Percentiles rank a stretch among this genome's conserved stretches.
Conservation (phyloP, 202 grass and related monocot genomes). For the Panicum hallii region DNA sequence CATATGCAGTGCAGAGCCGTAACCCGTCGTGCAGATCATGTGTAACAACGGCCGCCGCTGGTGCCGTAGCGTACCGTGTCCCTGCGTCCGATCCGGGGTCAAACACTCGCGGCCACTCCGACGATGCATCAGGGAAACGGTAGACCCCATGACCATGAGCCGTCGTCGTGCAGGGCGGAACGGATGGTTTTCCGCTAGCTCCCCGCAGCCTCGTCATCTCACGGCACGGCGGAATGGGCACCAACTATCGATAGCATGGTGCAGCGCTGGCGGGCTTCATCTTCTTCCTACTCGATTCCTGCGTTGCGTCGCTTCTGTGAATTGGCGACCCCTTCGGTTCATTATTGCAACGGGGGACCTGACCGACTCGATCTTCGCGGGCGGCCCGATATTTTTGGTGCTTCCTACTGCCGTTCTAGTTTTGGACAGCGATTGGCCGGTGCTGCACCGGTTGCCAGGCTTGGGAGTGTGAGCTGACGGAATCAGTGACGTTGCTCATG, state of each 20-base stretch:
- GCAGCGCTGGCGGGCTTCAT: too few relatives aligned
- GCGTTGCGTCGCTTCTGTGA: not conserved
- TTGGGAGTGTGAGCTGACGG: not conserved
- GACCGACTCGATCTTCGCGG: too few relatives aligned
- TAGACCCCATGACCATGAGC: not conserved
- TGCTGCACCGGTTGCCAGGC: not conserved
- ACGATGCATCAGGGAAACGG: too few relatives aligned
- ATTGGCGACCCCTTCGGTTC: not conserved
- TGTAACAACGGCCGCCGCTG: not conserved
- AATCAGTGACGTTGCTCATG: too few relatives aligned
- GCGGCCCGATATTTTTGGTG: not conserved
- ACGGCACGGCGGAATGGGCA: not conserved
- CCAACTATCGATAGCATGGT: too few relatives aligned
- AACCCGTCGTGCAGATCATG: not conserved
- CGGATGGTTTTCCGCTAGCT: not conserved
- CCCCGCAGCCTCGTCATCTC: too few relatives aligned
- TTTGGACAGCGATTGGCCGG: not conserved
- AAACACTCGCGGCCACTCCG: too few relatives aligned
- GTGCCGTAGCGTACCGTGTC: not conserved
- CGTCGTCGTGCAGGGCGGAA: not conserved
- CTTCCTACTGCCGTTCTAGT: not conserved
- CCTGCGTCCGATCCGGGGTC: too few relatives aligned
- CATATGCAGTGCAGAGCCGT: not conserved
- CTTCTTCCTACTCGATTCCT: not conserved
- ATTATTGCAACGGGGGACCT: not conserved